phyloP scores from a whole-genome alignment of 768 basidiomycete genomes.

The Tylopilus rubrobrunneus region DNA sequence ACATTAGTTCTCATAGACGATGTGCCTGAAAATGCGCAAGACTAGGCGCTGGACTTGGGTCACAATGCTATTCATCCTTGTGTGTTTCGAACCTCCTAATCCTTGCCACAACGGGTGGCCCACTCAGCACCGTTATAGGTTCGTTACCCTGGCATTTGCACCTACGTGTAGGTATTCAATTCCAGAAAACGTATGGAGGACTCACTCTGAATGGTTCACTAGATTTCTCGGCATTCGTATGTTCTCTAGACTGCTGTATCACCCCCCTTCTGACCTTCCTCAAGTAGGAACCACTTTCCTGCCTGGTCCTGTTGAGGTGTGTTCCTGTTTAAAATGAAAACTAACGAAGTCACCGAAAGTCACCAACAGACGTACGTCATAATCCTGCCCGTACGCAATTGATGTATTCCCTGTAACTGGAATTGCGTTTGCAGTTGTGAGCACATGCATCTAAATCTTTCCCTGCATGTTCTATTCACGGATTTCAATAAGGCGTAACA shows the following conservation, averaged over 20 bases:
- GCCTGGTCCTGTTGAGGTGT: neutral
- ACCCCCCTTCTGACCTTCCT: neutral
- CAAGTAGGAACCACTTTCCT: neutral
- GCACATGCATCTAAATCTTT: neutral
- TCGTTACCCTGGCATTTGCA: conserved; percentile 6
- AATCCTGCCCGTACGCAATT: neutral
- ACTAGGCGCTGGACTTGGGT: conserved; percentile 3
- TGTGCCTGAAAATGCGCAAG: neutral
- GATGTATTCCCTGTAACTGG: neutral
- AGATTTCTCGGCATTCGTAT: conserved; percentile 1
- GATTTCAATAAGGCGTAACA: neutral
- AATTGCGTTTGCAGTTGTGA: neutral
- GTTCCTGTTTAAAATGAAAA: neutral
- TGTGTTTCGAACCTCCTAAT: neutral
- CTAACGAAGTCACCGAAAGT: neutral
- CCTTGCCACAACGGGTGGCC: no score
- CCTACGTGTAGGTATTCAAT: neutral
- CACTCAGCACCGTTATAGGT: neutral
- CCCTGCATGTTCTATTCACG: neutral
- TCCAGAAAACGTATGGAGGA: no score
- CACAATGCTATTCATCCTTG: conserved; percentile 4
- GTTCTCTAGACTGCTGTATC: neutral
- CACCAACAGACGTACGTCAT: neutral
- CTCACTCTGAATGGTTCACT: neutral
- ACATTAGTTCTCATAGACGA: no score